These are phyloP conservation scores for Trypanosoma rangeli DNA, from an alignment of 208 protist species.

Conservation along the genomic window DNA sequence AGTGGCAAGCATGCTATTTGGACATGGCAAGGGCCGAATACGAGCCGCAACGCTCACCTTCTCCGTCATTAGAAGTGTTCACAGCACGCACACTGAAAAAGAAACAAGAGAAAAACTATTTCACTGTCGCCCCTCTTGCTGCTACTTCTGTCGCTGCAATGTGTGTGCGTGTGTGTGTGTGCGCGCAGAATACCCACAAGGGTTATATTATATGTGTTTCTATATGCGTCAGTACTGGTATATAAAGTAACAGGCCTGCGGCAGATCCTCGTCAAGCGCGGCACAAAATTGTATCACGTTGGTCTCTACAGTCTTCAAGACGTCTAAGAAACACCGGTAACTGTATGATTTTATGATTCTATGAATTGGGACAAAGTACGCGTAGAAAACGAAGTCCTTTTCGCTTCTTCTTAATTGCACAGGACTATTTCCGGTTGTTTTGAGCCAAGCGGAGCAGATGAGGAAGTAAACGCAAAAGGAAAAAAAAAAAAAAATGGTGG, in stretches of 20 bases:
- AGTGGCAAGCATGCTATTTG: conserved; percentile 36
- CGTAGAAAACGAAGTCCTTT: too few species aligned
- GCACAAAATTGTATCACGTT: too few species aligned
- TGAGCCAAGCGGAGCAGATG: background rate
- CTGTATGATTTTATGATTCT: too few species aligned
- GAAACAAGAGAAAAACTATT: background rate
- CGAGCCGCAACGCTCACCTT: conserved; percentile 82
- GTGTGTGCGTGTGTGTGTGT: background rate
- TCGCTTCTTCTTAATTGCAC: background rate
- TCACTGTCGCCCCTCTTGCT: background rate
- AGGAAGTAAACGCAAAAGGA: background rate
- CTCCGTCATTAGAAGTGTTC: conserved; percentile 33
- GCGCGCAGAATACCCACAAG: too few species aligned
- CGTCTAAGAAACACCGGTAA: too few species aligned
- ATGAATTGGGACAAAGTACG: too few species aligned
- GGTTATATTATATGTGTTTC: too few species aligned
- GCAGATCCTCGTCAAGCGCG: too few species aligned
- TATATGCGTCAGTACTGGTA: too few species aligned
- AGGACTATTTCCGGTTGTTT: background rate
- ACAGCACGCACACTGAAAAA: conserved; percentile 5
- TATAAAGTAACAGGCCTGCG: too few species aligned
- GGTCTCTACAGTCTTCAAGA: too few species aligned
- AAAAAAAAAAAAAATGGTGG: background rate
- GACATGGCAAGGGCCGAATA: conserved; percentile 61
- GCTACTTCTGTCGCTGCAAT: background rate